A percentile compares a stretch with the other conserved stretches of the same genome.
These are phyloP conservation scores for Trypethelium eluteriae DNA, from an alignment of 495 filamentous ascomycete genomes.

Conservation along the genomic window DNA sequence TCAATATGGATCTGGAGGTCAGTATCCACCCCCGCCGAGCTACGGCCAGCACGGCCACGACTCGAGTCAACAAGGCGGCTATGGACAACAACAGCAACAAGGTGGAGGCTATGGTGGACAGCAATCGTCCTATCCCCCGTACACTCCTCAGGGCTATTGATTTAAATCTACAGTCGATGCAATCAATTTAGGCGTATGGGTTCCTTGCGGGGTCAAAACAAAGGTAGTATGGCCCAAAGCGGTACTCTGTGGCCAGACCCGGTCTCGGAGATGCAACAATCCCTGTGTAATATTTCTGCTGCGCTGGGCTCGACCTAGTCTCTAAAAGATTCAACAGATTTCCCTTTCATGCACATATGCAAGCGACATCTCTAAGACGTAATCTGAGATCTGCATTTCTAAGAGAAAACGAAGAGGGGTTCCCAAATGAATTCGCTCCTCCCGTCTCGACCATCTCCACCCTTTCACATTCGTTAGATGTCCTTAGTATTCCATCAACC, in stretches of 20 bases:
- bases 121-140: constrained; percentile 6
- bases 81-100: background rate
- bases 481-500: constrained; percentile 30
- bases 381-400: too few species aligned
- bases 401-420: too few species aligned
- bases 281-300: background rate
- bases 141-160: background rate
- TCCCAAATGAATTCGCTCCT: too few species aligned
- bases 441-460: too few species aligned
- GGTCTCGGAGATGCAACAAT: too few species aligned
- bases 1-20: constrained; percentile 8
- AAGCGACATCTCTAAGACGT: too few species aligned
- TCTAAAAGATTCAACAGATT: background rate
- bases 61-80: background rate
- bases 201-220: background rate
- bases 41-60: background rate
- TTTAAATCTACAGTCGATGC: background rate
- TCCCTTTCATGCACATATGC: background rate
- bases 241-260: too few species aligned
- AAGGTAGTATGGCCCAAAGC: too few species aligned
- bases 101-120: constrained; percentile 3
- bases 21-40: constrained; percentile 8
- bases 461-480: too few species aligned
- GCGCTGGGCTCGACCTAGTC: constrained; percentile 6
- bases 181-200: background rate